Conservation (phyloP, 306 rosid species). For the Prunus fruticosa region DNA sequence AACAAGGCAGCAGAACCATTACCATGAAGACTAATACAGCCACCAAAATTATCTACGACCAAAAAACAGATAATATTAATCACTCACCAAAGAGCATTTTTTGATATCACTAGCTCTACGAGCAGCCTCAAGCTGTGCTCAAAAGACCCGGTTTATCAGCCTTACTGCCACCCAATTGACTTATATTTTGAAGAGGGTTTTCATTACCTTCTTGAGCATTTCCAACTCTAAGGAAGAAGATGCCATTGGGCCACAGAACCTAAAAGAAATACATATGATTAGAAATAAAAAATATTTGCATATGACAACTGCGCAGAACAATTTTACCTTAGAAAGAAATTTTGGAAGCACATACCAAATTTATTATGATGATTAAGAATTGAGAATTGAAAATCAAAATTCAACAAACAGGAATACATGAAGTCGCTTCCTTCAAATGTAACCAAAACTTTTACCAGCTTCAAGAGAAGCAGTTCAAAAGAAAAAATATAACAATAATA, state of each 20-base stretch:
- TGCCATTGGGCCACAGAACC: slow-evolving; percentile 94
- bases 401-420: neutral
- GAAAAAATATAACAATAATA: neutral
- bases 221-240: slow-evolving; percentile 51
- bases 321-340: neutral
- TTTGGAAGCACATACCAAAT: neutral
- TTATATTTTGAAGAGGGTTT: slow-evolving; percentile 34
- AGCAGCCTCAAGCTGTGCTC: slow-evolving; percentile 96
- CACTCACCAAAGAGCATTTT: slow-evolving; percentile 84
- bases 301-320: neutral
- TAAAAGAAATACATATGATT: slow-evolving; percentile 33
- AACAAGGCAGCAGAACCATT: neutral
- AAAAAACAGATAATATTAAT: slow-evolving; percentile 1
- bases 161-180: slow-evolving; percentile 47
- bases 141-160: slow-evolving; percentile 49
- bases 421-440: neutral
- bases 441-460: neutral
- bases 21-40: neutral
- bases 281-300: slow-evolving; percentile 17
- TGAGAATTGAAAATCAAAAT: neutral
- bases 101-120: slow-evolving; percentile 88
- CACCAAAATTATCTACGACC: neutral
- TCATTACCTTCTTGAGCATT: slow-evolving; percentile 31
- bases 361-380: neutral
- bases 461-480: neutral